Conservation (phyloP, 2,329 filamentous ascomycete species). For the Colletotrichum liaoningense region DNA sequence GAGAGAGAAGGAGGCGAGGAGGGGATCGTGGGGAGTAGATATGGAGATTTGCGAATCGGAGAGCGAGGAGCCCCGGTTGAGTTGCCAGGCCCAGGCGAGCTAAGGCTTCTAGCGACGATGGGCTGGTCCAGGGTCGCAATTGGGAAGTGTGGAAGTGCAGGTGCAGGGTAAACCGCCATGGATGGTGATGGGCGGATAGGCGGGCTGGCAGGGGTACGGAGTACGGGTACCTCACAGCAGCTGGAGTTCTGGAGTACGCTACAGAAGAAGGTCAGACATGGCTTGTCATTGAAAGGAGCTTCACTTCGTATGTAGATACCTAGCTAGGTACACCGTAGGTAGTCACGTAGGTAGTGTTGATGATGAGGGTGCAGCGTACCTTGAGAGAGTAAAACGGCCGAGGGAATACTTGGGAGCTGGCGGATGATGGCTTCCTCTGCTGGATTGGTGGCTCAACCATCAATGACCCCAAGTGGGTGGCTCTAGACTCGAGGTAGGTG, state of each 20-base stretch:
- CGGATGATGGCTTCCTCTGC: neutral
- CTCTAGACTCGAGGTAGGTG: conserved; percentile 7
- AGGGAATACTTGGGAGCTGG: neutral
- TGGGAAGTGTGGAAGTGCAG: conserved; percentile 11
- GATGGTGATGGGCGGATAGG: neutral
- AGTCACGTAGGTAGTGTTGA: too few relatives aligned
- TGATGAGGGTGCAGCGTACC: neutral
- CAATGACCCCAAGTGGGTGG: neutral
- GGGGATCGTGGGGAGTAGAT: conserved; percentile 35
- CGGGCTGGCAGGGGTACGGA: conserved; percentile 2
- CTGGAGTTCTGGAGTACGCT: neutral
- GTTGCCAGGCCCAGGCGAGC: neutral
- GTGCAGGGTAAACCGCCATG: neutral
- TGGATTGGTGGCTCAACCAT: neutral
- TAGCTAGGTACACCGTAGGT: too few relatives aligned
- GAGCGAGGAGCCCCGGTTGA: conserved; percentile 16
- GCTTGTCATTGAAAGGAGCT: neutral
- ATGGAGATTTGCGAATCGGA: conserved; percentile 33
- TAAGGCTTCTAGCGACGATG: conserved; percentile 19
- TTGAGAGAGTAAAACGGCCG: neutral
- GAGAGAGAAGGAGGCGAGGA: conserved; percentile 25
- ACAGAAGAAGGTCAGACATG: neutral
- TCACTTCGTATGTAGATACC: too few relatives aligned
- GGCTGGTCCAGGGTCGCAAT: conserved; percentile 1
- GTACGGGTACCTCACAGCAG: neutral